Base-by-base conservation (phyloP, 495 filamentous ascomycete species). In the Penicillium turbatum region DNA sequence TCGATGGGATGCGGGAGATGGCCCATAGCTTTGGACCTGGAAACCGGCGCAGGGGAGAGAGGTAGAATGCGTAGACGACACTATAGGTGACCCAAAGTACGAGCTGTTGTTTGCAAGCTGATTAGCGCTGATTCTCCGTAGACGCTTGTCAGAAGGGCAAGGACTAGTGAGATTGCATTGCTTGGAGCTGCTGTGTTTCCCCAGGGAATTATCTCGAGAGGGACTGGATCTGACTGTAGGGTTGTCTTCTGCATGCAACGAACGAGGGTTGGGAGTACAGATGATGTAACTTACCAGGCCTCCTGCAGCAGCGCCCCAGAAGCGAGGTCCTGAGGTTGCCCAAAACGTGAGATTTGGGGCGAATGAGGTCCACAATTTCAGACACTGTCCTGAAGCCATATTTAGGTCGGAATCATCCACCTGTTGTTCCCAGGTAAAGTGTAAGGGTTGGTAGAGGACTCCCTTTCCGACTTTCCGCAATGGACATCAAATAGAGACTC, bases 21-120 rank as follows among this genome's bases (percentile, higher is more conserved):
- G 69, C 66, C 63, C 69, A 77, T 6, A 66, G 49, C 40, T 63
- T 71, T 21, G 81, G 82, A 3, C 82, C 82, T 0, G 82, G 82
- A 56, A 76, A 77, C 3, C 61, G 61, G 15, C 61, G 40, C 13
- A 84, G 71, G 0, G 80, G 79, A 42, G 79, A 79, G 56, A 76
- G 71, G 51, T 63, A 77, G 27, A 82, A 62, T 31, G 75, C 72
- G 58, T 83, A 82, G 48, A 73, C 51, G 29, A 60, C 46, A 24
- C 38, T 58, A 30, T 53, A 57, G 3, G 34, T 9, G 6, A 58
- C 6, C 19, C 34, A 60, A 34, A 65, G 35, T 11, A 61, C 10
- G 19, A 51, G 3, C 66, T 69, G 39, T 40, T 15, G 4, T 13
- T 44, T 16, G 15, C 21, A 45, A 16, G 21, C 21, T 35, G 7